These are phyloP conservation scores for Phialocephala sp. DNA, from an alignment of 2,329 filamentous ascomycete species.

Conservation along the genomic window DNA sequence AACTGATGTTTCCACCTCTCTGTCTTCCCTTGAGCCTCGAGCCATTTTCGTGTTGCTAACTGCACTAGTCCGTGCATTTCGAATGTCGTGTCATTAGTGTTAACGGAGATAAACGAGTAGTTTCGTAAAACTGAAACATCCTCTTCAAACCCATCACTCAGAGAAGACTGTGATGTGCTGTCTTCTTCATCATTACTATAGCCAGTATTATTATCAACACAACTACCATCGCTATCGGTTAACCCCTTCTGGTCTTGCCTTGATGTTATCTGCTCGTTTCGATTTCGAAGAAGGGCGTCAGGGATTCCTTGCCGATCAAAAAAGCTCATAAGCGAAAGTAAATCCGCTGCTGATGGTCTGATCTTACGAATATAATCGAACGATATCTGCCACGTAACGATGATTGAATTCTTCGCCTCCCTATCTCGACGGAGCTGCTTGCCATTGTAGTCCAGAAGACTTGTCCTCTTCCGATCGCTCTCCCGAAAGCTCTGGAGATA, in stretches of 20 bases:
- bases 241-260: not conserved
- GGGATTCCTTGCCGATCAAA: slow-evolving; percentile 44
- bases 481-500: slow-evolving; percentile 49
- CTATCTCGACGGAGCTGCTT: slow-evolving; percentile 45
- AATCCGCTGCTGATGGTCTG: slow-evolving; percentile 3
- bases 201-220: slow-evolving; percentile 12
- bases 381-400: slow-evolving; percentile 47
- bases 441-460: slow-evolving; percentile 42
- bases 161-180: slow-evolving; percentile 12
- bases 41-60: slow-evolving; percentile 23
- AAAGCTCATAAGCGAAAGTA: slow-evolving; percentile 15
- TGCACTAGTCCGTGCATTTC: slow-evolving; percentile 28
- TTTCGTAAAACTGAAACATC: slow-evolving; percentile 45
- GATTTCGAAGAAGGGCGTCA: slow-evolving; percentile 39
- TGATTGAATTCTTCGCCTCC: slow-evolving; percentile 45
- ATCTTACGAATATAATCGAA: slow-evolving; percentile 45
- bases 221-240: not conserved
- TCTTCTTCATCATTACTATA: slow-evolving; percentile 40
- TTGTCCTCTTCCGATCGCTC: slow-evolving; percentile 41
- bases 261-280: slow-evolving; percentile 20
- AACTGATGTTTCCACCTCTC: slow-evolving; percentile 43
- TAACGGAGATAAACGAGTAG: slow-evolving; percentile 45
- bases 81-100: slow-evolving; percentile 19
- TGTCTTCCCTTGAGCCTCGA: slow-evolving; percentile 31
- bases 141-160: slow-evolving; percentile 38